These are phyloP conservation scores for Rossbeevera mucosa DNA, from an alignment of 768 basidiomycete species.

Conservation along the genomic window DNA sequence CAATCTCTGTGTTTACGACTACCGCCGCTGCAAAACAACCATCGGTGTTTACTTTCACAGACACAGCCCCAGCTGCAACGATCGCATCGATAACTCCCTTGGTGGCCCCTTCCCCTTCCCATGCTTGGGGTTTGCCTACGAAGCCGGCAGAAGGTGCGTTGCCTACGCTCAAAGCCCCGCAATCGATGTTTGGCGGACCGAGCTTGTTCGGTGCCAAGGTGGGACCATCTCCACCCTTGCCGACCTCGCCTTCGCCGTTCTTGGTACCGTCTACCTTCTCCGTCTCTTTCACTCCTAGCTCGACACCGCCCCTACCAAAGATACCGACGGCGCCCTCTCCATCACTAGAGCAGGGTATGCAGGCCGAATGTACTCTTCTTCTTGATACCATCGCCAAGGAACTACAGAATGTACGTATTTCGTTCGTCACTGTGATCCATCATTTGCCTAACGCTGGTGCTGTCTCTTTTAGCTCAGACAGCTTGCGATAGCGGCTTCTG, in stretches of 20 bases:
- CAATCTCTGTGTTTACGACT: background rate
- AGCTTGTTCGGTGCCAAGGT: constrained; percentile 4
- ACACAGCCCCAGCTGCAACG: constrained; percentile 1
- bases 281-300: background rate
- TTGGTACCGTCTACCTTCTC: background rate
- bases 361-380: constrained; percentile 55
- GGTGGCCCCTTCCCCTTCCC: constrained; percentile 13
- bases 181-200: constrained; percentile 11
- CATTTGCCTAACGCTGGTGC: background rate
- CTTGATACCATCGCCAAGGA: constrained; percentile 46
- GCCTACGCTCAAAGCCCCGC: background rate
- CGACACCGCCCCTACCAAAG: constrained; percentile 1
- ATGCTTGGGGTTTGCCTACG: constrained; percentile 2
- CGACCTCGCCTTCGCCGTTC: constrained; percentile 4
- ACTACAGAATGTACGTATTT: constrained; percentile 50
- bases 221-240: background rate
- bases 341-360: constrained; percentile 54
- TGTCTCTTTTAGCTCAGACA: constrained; percentile 38
- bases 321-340: constrained; percentile 1
- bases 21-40: background rate
- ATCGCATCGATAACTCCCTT: constrained; percentile 2
- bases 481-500: constrained; percentile 36
- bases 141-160: constrained; percentile 4
- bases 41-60: background rate
- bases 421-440: background rate